Evolutionary conservation across 2,329 filamentous ascomycete species (phyloP), one percentile per base, ranked within the genome.

Genomic region (Alternaria consortialis): DNA sequence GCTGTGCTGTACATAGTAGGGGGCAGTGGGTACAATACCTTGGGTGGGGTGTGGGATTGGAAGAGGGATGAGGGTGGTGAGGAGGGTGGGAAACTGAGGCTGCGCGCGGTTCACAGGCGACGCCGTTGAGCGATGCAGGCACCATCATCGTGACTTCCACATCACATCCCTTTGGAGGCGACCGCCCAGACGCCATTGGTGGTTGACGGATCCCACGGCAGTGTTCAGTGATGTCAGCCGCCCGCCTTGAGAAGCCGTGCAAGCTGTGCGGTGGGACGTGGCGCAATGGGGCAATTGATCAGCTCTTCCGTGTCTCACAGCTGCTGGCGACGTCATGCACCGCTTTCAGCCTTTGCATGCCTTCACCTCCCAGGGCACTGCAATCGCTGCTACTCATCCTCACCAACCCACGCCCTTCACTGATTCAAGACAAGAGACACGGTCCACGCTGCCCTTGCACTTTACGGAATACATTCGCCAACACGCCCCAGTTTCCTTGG

Each of bases 241-340:
- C 44, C 37, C 27, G 56, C 42, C 17, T 23, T 12, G 4, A 23
- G 34, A 8, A 37, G 53, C 42, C 23, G 53, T 55, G 53, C 53
- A 23, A n/a, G n/a, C 6, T 40, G 53, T 56, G 53, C 53, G 34
- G 43, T 56, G 34, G 46, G 54, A 43, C 44, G 17, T 51, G 46
- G 46, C 36, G 17, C 20, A 42, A 48, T 48, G 43, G 36, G 43
- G 56, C 39, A 54, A 58, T 47, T 54, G 56, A 58, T 58, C 56
- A 46, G 32, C 50, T 48, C 50, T 20, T 34, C 50, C 50, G 34
- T 48, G 56, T 43, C 44, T 36, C 43, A 25, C 53, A 39, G 44
- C 42, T 34, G 40, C 58, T 11, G 40, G 53, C 58, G 58, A 60
- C 58, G 58, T 60, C 58, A 60, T 60, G 44, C 52, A 54, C 39